Conservation (phyloP, 257 asterid genomes). For the Rhazya stricta region DNA sequence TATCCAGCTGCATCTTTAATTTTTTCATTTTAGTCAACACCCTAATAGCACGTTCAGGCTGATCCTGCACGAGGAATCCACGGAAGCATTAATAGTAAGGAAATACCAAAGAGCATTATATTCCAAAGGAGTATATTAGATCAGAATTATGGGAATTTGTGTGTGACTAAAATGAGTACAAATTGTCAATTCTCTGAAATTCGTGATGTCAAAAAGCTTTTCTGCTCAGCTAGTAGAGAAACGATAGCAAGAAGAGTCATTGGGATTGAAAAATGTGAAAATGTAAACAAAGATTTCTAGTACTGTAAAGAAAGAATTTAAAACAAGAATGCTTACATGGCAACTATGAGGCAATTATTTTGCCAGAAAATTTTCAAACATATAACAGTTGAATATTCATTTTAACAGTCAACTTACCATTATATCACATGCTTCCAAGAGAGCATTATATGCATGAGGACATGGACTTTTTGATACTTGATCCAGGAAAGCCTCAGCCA, state of each 20-base stretch:
- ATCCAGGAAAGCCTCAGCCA: constrained; percentile 61
- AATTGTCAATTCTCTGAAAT: not conserved
- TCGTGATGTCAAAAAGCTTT: not conserved
- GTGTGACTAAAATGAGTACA: not conserved
- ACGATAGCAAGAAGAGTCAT: not conserved
- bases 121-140: not conserved
- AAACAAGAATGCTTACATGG: not conserved
- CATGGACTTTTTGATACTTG: constrained; percentile 38
- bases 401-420: constrained; percentile 45
- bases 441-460: constrained; percentile 56
- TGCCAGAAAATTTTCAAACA: not conserved
- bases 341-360: not conserved
- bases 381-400: not conserved
- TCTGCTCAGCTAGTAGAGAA: not conserved
- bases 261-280: constrained; percentile 3
- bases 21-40: constrained; percentile 56
- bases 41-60: constrained; percentile 65
- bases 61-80: constrained; percentile 59
- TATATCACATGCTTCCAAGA: constrained; percentile 71
- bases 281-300: not conserved
- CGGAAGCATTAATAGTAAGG: not conserved
- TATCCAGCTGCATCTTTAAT: constrained; percentile 48
- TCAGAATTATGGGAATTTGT: not conserved
- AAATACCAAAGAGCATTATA: not conserved
- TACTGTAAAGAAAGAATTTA: not conserved